These are phyloP conservation scores for Helminthosporium solani DNA, from an alignment of 2,329 filamentous ascomycete genomes.

Conservation along the genomic window DNA sequence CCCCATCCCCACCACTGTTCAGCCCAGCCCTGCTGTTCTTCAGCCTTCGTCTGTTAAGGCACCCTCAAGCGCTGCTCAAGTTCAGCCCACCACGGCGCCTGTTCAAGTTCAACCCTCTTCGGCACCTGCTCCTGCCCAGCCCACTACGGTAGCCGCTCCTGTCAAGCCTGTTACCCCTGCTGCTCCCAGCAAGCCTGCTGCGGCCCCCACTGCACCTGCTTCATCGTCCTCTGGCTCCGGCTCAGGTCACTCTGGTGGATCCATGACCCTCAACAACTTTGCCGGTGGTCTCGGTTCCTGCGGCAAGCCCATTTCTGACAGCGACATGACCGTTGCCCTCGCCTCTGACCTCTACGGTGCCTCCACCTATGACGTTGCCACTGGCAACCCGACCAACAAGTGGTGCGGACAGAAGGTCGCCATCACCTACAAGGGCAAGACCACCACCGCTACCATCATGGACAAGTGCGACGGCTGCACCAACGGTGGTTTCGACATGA, in stretches of 20 bases:
- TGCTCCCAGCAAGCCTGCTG: constrained; percentile 6
- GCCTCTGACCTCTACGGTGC: constrained; percentile 26
- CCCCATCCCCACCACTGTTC: neutral
- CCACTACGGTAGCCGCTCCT: constrained; percentile 6
- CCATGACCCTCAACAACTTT: constrained; percentile 40
- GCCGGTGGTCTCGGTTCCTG: constrained; percentile 31
- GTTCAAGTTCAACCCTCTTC: constrained; percentile 5
- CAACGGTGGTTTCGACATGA: constrained; percentile 32
- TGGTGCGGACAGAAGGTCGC: constrained; percentile 38
- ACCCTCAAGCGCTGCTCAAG: constrained; percentile 3
- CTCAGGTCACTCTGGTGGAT: constrained; percentile 19
- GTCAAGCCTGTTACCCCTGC: constrained; percentile 4
- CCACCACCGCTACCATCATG: constrained; percentile 29
- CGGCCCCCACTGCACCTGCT: constrained; percentile 1
- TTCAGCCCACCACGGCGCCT: constrained; percentile 5
- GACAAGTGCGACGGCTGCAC: constrained; percentile 40
- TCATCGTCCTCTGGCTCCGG: constrained; percentile 6
- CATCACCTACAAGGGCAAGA: constrained; percentile 34
- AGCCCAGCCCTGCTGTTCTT: neutral
- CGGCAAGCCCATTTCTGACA: constrained; percentile 26
- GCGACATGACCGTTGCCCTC: constrained; percentile 32
- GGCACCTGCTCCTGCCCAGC: neutral
- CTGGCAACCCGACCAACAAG: constrained; percentile 34
- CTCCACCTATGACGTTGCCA: constrained; percentile 33
- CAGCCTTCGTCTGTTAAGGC: no score